These are phyloP conservation scores for Pichia sp. DNA, from an alignment of 1,139 yeast genomes.

Conservation along the genomic window DNA sequence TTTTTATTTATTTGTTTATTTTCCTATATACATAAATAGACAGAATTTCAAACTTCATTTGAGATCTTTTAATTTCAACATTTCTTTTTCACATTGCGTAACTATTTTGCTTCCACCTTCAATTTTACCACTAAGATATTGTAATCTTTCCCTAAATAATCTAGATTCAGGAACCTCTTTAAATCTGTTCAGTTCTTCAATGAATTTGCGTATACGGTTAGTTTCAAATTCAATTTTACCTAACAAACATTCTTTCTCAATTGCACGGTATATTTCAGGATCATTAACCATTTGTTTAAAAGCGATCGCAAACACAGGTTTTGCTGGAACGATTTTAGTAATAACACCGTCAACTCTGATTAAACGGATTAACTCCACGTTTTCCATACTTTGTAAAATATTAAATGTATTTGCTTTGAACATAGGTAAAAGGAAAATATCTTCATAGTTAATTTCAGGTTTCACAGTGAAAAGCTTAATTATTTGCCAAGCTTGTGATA, in stretches of 20 bases:
- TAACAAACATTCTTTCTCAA: conserved; percentile 58
- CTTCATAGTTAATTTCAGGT: conserved; percentile 43
- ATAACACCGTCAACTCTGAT: conserved; percentile 71
- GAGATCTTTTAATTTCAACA: conserved; percentile 12
- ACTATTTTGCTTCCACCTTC: conserved; percentile 44
- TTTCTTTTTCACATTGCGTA: conserved; percentile 21
- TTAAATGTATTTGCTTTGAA: conserved; percentile 54
- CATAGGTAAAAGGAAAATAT: conserved; percentile 52
- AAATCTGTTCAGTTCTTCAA: conserved; percentile 62
- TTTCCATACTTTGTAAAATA: conserved; percentile 67
- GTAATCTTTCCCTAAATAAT: conserved; percentile 54
- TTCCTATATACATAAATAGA: too few relatives aligned
- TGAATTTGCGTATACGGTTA: conserved; percentile 56
- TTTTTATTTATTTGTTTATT: too few relatives aligned
- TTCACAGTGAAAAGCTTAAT: conserved; percentile 55
- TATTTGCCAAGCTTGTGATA: conserved; percentile 85
- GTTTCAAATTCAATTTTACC: conserved; percentile 54
- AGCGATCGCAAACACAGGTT: conserved; percentile 81
- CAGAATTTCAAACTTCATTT: background rate
- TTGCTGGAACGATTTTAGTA: conserved; percentile 61
- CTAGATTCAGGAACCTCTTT: conserved; percentile 37
- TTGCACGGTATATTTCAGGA: conserved; percentile 46
- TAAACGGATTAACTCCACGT: conserved; percentile 65
- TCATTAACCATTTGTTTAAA: conserved; percentile 61
- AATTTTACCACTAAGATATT: conserved; percentile 61